Conservation (phyloP, 257 asterid species). For the Linaria vulgaris region DNA sequence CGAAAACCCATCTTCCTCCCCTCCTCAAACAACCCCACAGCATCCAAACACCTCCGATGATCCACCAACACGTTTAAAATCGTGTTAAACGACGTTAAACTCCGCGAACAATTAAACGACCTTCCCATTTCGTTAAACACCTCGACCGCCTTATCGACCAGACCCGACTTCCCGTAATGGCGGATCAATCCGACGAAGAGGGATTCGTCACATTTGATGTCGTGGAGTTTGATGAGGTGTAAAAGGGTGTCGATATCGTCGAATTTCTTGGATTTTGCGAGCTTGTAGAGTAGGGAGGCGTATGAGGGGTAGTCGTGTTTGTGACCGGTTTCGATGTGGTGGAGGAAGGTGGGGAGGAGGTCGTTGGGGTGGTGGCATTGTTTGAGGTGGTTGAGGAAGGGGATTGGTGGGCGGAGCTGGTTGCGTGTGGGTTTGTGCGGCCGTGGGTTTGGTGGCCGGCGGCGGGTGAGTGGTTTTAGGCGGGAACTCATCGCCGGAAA, state of each 20-base stretch:
- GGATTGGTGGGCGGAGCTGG: conserved; percentile 53
- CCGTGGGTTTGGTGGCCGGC: conserved; percentile 30
- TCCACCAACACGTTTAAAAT: conserved; percentile 66
- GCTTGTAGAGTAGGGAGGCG: conserved; percentile 72
- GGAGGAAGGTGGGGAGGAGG: conserved; percentile 50
- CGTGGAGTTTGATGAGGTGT: conserved; percentile 37
- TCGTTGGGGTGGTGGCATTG: conserved; percentile 51
- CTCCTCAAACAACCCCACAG: conserved; percentile 47
- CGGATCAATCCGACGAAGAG: conserved; percentile 68
- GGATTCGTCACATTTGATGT: conserved; percentile 61
- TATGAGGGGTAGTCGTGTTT: conserved; percentile 84
- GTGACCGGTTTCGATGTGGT: conserved; percentile 56
- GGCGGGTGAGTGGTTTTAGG: conserved; percentile 10
- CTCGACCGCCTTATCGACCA: conserved; percentile 53
- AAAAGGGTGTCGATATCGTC: conserved; percentile 60
- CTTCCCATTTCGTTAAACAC: conserved; percentile 55
- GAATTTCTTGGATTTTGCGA: conserved; percentile 58
- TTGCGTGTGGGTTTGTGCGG: conserved; percentile 42
- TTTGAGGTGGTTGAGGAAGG: conserved; percentile 65
- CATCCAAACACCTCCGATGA: conserved; percentile 37
- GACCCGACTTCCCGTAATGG: conserved; percentile 61
- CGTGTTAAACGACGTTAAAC: conserved; percentile 69
- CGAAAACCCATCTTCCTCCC: conserved; percentile 57
- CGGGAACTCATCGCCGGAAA: conserved; percentile 21
- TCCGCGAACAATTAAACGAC: conserved; percentile 63